Percentiles rank a stretch among this genome's conserved stretches.
These are phyloP conservation scores for Pyrenophora graminea DNA, from an alignment of 2,329 filamentous ascomycete species.

Conservation along the genomic window DNA sequence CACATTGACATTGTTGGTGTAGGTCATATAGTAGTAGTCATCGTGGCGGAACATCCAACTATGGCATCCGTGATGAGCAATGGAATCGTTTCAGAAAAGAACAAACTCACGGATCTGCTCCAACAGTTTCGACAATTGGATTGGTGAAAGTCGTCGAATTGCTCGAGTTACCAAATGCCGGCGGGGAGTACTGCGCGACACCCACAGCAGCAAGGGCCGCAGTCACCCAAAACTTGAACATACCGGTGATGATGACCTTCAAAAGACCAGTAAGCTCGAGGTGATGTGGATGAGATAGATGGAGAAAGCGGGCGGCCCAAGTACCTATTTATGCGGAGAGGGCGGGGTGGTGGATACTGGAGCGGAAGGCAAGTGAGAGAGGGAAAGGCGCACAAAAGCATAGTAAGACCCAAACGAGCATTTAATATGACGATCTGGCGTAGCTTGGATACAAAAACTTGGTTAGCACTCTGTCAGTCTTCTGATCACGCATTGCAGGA, in stretches of 20 bases:
- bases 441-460: neutral
- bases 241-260: slow-evolving; percentile 3
- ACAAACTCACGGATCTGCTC: slow-evolving; percentile 50
- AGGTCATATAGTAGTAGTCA: slow-evolving; percentile 53
- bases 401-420: neutral
- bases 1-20: slow-evolving; percentile 51
- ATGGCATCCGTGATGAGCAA: too few species aligned
- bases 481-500: slow-evolving; percentile 4
- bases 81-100: neutral
- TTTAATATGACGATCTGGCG: neutral
- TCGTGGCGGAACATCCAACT: slow-evolving; percentile 51
- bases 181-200: slow-evolving; percentile 23
- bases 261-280: neutral
- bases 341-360: slow-evolving; percentile 10
- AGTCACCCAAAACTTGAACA: slow-evolving; percentile 25
- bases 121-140: slow-evolving; percentile 46
- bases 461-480: neutral
- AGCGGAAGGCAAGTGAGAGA: slow-evolving; percentile 9
- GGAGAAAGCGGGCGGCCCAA: neutral
- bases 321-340: slow-evolving; percentile 6
- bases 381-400: neutral
- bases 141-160: slow-evolving; percentile 50
- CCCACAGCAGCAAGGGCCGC: slow-evolving; percentile 25
- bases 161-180: slow-evolving; percentile 12
- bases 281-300: neutral